Base-by-base conservation (phyloP, 2,329 filamentous ascomycete genomes). In the Aschersonia sp. region DNA sequence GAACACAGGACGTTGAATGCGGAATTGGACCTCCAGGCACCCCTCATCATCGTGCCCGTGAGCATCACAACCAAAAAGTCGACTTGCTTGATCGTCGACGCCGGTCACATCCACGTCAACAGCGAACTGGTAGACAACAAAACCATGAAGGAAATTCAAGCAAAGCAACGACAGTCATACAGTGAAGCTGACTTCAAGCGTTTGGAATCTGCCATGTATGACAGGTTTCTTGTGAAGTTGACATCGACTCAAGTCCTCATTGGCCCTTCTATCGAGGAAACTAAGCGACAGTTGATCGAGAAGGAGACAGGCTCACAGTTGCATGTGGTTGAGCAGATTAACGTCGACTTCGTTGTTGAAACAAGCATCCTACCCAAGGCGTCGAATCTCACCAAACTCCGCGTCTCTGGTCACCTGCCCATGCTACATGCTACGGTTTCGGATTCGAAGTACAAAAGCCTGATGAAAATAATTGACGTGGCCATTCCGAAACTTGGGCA, bases 1-100 rank as follows among this genome's bases (percentile, higher is more conserved):
- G 94, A 98, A 61, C 92, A 98, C 72, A 97, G 95, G 70, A 97
- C 92, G 2, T 83, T 98, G 61, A 95, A 98, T 57, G 90, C 90
- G 11, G 87, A 97, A 56, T 73, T 99, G 42, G 92, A 98, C 62
- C 77, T 98, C 10, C 89, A 95, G 60, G 92, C 92, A 0, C 92
- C 92, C 37, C 77, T 99, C 1, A 94, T 99, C 54, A 97, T 99
- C 53, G 79, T 98, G 8, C 92, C 92, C 0, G 88, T 97, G 59
- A 95, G 84, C 58, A 92, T 98, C 49, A 90, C 83, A 1, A 77
- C 81, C 29, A 73, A 82, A 57, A 82, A 78, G 51, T 87, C 87
- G 0, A 84, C 87, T 5, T 98, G 92, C 58, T 71, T 98, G 50
- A 95, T 98, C 54, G 68, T 99, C 2, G 92, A 99, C 67, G 92